Evolutionary conservation across 2,329 filamentous ascomycete species (phyloP).

Genomic region (Blumeria graminis): DNA sequence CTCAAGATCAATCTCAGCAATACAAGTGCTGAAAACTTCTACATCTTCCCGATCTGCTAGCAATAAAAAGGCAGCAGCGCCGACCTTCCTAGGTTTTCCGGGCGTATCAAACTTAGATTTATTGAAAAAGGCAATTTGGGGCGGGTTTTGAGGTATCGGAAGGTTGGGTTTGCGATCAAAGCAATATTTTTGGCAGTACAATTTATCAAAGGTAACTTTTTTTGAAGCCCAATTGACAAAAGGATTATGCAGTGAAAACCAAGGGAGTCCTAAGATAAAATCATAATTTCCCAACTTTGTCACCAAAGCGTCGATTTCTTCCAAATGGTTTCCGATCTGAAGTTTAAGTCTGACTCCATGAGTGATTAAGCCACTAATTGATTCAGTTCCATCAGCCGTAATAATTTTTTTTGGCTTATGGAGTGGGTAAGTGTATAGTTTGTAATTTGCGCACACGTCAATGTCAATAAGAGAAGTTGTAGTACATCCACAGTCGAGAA

Average conservation of each 20-base stretch:
- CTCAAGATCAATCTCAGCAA: no score
- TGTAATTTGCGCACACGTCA: neutral
- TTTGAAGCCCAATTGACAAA: neutral
- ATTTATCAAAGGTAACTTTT: neutral
- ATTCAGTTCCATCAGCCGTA: neutral
- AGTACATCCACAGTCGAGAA: neutral
- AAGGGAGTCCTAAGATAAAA: neutral
- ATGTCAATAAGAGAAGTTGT: neutral
- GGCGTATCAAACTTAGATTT: no score
- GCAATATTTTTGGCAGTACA: neutral
- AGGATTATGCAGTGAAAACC: neutral
- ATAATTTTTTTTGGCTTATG: neutral
- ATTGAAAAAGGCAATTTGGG: no score
- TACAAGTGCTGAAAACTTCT: no score
- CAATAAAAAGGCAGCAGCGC: no score
- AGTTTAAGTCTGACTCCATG: neutral
- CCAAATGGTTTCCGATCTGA: neutral
- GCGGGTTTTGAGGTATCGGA: neutral
- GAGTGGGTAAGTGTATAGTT: neutral
- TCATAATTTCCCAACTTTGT: neutral
- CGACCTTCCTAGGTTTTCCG: no score
- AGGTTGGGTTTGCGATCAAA: neutral
- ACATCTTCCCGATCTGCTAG: no score
- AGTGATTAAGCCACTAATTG: neutral
- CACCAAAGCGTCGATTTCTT: neutral